Base-by-base conservation (phyloP, 2,329 filamentous ascomycete species). In the Cordyceps javanica region DNA sequence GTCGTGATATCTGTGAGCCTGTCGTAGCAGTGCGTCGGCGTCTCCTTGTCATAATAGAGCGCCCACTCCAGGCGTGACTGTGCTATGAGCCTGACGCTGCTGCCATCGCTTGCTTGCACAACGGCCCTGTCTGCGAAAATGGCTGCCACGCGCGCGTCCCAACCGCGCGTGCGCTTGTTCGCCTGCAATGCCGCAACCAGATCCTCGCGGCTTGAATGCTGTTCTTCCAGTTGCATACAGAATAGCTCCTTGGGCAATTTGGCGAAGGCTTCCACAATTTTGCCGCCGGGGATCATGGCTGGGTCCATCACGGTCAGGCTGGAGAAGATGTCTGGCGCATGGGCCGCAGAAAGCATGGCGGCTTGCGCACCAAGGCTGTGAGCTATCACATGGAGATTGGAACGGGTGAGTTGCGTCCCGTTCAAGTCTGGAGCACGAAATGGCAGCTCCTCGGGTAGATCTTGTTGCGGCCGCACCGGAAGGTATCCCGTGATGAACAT, bases 201-300 rank as follows among this genome's bases (percentile, higher is more conserved):
- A 39, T 39, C n/a, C 14, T 39, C 36, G n/a, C 8, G 36, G n/a
- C 36, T 39, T 4, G 32, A 34, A 34, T 34, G 32, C 32, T 34
- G 32, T 34, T 34, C 5, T 30, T 49, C n/a, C 10, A 49, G n/a
- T n/a, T 30, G 23, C 16, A 30, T 49, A 30, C 45, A 50, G 14
- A 34, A 50, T n/a, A 50, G 26, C 26, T 50, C 48, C 21, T 34
- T 50, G 3, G 48, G 26, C 8, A 50, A 36, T 50, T 50, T 34
- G 26, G 23, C 32, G 48, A 30, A 50, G 7, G 28, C 28, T 32
- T 34, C 48, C 19, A 23, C 19, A 34, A 50, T 50, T 34, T 50
- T 50, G 48, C 48, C 48, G 11, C 48, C 48, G 25, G 48, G 26
- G 11, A 50, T 50, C 48, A 50, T 50, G 21, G 48, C 48, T 16